Base-by-base conservation (phyloP, 306 rosid species). In the Echinosophora koreensis region DNA sequence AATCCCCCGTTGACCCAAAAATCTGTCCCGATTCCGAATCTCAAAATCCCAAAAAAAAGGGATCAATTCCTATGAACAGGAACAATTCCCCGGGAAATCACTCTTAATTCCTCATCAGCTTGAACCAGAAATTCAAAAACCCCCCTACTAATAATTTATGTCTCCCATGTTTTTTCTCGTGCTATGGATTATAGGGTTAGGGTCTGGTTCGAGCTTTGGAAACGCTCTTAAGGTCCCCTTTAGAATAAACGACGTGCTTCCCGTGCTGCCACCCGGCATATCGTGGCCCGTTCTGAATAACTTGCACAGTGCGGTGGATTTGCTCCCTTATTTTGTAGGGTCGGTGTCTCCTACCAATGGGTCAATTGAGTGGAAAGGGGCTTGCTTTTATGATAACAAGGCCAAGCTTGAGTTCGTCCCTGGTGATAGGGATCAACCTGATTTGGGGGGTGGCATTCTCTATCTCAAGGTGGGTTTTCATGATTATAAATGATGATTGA, bases 271-370 rank as follows among this genome's bases (percentile, higher is more conserved):
- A 0, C 88, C 73, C 22, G 80, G 74, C 64, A 81, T 93, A 16
- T 89, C 97, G 15, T 93, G 96, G 97, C 96, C 97, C 35, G 91
- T 93, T 73, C 91, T 93, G 17, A 89, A 93, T 80, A 93, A 80
- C 57, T 62, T 93, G 44, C 97, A 93, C 83, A 88, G 93, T 74
- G 97, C 97, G 8, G 96, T 84, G 54, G 97, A 93, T 77, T 84
- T 93, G 91, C 74, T 93, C 57, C 97, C 97, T 10, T 78, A 84
- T 57, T 90, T 86, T 57, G 90, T 93, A 8, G 97, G 97, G 8
- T 88, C 97, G 14, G 91, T 90, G 37, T 63, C 90, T 58, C 91
- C 97, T 1, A n/a, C 71, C 27, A 93, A 93, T 64, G 86, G 78
- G 11, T 73, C 94, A 16, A 61, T 89, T 22, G 76, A 75, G 37